Base-by-base conservation (phyloP, 345 rosid species). In the Melaleuca quinquenervia region DNA sequence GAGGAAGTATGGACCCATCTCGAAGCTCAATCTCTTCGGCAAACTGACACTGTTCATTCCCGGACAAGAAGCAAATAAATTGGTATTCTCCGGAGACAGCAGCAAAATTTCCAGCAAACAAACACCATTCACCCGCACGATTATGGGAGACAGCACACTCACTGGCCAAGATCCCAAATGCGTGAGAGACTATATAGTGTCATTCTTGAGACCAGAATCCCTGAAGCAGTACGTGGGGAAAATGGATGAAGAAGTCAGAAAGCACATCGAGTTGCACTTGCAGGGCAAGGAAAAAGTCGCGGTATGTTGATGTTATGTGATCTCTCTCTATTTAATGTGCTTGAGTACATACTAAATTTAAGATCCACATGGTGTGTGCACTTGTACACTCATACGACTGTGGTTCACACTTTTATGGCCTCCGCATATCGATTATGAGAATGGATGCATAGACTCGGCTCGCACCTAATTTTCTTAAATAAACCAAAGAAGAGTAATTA, bases 201-300 rank as follows among this genome's bases (percentile, higher is more conserved):
- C 88, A 3, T 93, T 94, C 87, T 29, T 93, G 90, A 93, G 90
- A 86, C 94, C 94, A 14, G 94, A 93, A 83, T 94, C 97, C 3
- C 85, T 96, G 89, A 91, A 87, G 86, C 86, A 88, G 52, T 92
- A 91, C 22, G 85, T 93, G 27, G 93, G 90, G 29, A 91, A 91
- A 88, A 93, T 94, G 74, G 94, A 93, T 45, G 88, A 75, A 86
- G 94, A 90, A 87, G 89, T 94, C 53, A 90, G 90, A 88, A 24
- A 82, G 86, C 94, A 92, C 83, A 86, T 94, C 49, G 82, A 90
- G 87, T 75, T 75, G 83, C 88, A 92, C n/a, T 90, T 93, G 94
- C 82, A 86, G 48, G 92, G 92, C 52, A 91, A 91, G 87, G 89
- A 91, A 36, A 87, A 87, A 54, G 87, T 92, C 70, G 88, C 22